Conservation (phyloP, 2,329 filamentous ascomycete genomes). For the Penicillium sp. region DNA sequence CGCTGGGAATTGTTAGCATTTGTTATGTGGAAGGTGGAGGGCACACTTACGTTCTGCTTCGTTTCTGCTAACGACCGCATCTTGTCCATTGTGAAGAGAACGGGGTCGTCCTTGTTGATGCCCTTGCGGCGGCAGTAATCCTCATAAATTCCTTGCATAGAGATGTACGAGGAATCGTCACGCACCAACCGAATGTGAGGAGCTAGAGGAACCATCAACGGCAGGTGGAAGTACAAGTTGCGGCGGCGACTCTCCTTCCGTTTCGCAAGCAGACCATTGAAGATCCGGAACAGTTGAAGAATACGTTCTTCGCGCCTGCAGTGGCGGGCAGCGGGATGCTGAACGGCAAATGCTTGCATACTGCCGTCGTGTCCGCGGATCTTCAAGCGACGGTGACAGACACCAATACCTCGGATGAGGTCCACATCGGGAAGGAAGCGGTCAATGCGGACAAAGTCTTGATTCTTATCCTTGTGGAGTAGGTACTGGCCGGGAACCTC, state of each 20-base stretch:
- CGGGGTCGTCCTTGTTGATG: conserved; percentile 91
- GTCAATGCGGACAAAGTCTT: conserved; percentile 96
- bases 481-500: conserved; percentile 97
- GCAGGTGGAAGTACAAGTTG: conserved; percentile 93
- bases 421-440: conserved; percentile 95
- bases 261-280: conserved; percentile 87
- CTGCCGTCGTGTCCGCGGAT: conserved; percentile 98
- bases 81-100: conserved; percentile 94
- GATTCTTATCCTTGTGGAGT: conserved; percentile 97
- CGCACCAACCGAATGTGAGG: conserved; percentile 94
- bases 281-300: conserved; percentile 92
- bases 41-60: conserved; percentile 54
- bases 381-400: conserved; percentile 88
- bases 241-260: conserved; percentile 93
- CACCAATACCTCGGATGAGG: conserved; percentile 82
- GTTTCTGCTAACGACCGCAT: conserved; percentile 72
- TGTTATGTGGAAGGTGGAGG: not conserved
- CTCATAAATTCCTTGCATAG: conserved; percentile 91
- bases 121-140: conserved; percentile 87
- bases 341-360: conserved; percentile 92
- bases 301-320: conserved; percentile 94
- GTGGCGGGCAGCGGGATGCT: conserved; percentile 89
- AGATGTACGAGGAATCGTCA: conserved; percentile 92
- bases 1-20: conserved; percentile 38
- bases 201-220: conserved; percentile 91